These are phyloP conservation scores for Dipteronia sinensis DNA, from an alignment of 345 rosid species.

Conservation along the genomic window DNA sequence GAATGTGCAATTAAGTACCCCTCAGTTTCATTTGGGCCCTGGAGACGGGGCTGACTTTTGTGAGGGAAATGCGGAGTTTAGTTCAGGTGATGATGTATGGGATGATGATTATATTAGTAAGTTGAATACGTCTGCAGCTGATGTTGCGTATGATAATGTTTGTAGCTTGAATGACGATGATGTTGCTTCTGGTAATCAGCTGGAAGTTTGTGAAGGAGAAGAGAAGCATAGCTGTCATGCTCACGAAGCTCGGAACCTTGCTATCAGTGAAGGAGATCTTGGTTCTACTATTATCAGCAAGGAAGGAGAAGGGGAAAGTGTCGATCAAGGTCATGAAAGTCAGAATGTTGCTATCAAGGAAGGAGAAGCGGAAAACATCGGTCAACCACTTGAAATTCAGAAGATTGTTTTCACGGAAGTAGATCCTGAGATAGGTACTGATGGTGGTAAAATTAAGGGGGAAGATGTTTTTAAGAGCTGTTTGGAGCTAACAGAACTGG, in stretches of 20 bases:
- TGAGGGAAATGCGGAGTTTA: constrained; percentile 61
- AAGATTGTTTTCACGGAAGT: constrained; percentile 26
- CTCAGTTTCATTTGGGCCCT: constrained; percentile 84
- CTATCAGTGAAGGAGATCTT: constrained; percentile 25
- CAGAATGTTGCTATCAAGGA: constrained; percentile 25
- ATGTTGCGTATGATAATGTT: constrained; percentile 30
- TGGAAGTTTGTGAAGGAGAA: constrained; percentile 37
- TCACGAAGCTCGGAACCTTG: constrained; percentile 28
- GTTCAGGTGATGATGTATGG: constrained; percentile 54
- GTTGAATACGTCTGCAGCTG: constrained; percentile 42
- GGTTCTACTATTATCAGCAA: not conserved
- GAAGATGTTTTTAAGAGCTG: constrained; percentile 54
- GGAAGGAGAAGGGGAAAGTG: constrained; percentile 39
- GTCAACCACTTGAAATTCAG: constrained; percentile 26
- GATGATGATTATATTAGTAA: constrained; percentile 46
- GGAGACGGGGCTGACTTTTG: constrained; percentile 68
- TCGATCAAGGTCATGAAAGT: constrained; percentile 34
- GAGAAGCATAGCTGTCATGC: constrained; percentile 36
- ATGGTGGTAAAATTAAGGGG: constrained; percentile 29
- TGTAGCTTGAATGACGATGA: constrained; percentile 20
- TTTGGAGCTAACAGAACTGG: constrained; percentile 47
- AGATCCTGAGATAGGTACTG: constrained; percentile 26
- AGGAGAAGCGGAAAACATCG: constrained; percentile 33
- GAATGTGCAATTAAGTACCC: constrained; percentile 57
- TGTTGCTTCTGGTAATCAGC: constrained; percentile 30